A percentile compares a stretch with the other conserved stretches of the same genome.
Evolutionary conservation across 2,329 filamentous ascomycete genomes (phyloP).

Genomic region (Paracoccidioides lutzii): DNA sequence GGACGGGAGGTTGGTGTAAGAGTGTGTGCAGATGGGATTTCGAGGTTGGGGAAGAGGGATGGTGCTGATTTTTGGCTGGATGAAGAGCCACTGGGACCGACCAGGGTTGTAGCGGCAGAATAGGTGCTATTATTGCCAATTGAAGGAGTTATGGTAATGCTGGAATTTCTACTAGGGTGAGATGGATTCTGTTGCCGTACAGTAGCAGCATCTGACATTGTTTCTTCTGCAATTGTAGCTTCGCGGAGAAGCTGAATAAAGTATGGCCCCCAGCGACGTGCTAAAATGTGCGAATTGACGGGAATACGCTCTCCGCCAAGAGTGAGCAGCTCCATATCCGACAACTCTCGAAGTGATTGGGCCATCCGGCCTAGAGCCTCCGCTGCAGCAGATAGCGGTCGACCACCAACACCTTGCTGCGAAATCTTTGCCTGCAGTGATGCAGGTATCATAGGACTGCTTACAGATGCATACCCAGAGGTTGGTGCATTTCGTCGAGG

Average conservation of each 20-base stretch:
- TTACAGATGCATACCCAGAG: constrained; percentile 74
- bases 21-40: constrained; percentile 41
- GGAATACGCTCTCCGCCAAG: constrained; percentile 84
- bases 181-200: constrained; percentile 49
- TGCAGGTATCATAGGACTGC: constrained; percentile 52
- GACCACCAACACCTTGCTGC: constrained; percentile 55
- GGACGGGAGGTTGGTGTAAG: constrained; percentile 54
- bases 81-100: constrained; percentile 23
- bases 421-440: constrained; percentile 37
- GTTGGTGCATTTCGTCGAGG: constrained; percentile 65
- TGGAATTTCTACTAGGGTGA: constrained; percentile 60
- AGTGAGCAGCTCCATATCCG: constrained; percentile 94
- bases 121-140: constrained; percentile 29
- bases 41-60: constrained; percentile 26
- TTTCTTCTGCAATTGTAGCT: constrained; percentile 56
- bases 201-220: constrained; percentile 58
- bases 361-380: constrained; percentile 77
- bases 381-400: constrained; percentile 62
- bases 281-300: constrained; percentile 80
- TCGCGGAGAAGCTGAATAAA: constrained; percentile 86
- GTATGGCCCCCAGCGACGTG: constrained; percentile 84
- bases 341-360: constrained; percentile 65
- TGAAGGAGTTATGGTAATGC: constrained; percentile 66
- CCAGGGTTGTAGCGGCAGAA: constrained; percentile 31
- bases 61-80: constrained; percentile 1